phyloP scores from a whole-genome alignment of 768 basidiomycete species.

The Trametes cubensis region DNA sequence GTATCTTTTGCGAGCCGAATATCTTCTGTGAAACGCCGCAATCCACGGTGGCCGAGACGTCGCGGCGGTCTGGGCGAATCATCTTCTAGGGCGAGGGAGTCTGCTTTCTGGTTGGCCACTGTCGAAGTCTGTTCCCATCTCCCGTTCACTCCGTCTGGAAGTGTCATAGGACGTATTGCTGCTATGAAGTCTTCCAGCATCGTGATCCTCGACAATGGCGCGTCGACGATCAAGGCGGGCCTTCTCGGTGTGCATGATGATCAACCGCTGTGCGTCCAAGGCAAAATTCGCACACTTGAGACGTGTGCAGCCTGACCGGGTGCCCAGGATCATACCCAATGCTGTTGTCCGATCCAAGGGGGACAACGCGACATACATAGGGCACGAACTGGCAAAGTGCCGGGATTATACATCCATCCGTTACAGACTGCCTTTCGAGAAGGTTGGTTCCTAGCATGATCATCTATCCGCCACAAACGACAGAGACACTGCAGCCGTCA shows the following conservation, averaged over 20 bases:
- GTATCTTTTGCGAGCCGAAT: not conserved
- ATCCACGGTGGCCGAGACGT: not conserved
- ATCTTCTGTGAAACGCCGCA: not conserved
- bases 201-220: slow-evolving; percentile 87
- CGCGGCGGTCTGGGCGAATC: slow-evolving; percentile 1
- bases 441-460: slow-evolving; percentile 50
- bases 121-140: slow-evolving; percentile 6
- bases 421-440: slow-evolving; percentile 86
- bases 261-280: slow-evolving; percentile 35
- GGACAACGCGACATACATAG: slow-evolving; percentile 81
- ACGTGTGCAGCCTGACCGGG: not conserved
- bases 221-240: slow-evolving; percentile 78
- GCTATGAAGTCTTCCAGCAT: slow-evolving; percentile 15
- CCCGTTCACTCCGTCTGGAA: slow-evolving; percentile 11
- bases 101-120: not conserved
- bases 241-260: slow-evolving; percentile 38
- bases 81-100: slow-evolving; percentile 10
- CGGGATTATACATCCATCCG: slow-evolving; percentile 79
- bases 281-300: not conserved
- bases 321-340: slow-evolving; percentile 71
- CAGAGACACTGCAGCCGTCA: slow-evolving; percentile 37
- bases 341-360: slow-evolving; percentile 83
- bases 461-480: slow-evolving; percentile 14
- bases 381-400: slow-evolving; percentile 80
- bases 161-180: not conserved